Conservation (phyloP, 208 protist genomes). For the Leptomonas seymouri region DNA sequence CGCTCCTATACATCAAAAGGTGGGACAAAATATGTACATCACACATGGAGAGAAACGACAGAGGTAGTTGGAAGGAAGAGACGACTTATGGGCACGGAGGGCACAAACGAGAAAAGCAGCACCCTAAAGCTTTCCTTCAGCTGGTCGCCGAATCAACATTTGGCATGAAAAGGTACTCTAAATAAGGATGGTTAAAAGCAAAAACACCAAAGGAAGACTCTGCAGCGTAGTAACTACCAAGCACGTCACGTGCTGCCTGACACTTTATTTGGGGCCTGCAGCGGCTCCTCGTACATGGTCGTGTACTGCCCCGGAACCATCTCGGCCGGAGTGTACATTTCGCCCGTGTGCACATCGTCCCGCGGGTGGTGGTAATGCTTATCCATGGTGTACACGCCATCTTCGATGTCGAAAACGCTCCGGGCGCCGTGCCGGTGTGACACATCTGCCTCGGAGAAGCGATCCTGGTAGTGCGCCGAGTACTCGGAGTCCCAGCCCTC, state of each 20-base stretch:
- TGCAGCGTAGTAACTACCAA: neutral
- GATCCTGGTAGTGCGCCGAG: constrained; percentile 65
- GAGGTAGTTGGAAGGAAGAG: too few species aligned
- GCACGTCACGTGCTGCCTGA: constrained; percentile 17
- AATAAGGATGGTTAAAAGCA: too few species aligned
- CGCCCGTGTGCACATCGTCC: constrained; percentile 67
- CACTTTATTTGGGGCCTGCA: constrained; percentile 77
- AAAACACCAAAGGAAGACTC: neutral
- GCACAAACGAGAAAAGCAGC: too few species aligned
- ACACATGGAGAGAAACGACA: too few species aligned
- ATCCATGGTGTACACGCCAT: constrained; percentile 88
- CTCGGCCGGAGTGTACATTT: constrained; percentile 74
- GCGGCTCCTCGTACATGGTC: constrained; percentile 72
- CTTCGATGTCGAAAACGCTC: constrained; percentile 78
- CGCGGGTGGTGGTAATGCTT: constrained; percentile 83
- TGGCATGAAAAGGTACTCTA: too few species aligned
- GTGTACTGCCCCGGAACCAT: constrained; percentile 89
- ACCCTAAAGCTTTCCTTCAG: too few species aligned
- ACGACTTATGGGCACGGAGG: too few species aligned
- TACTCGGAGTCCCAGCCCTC: constrained; percentile 77
- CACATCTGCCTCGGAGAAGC: constrained; percentile 57
- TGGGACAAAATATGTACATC: too few species aligned
- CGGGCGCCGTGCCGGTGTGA: constrained; percentile 60
- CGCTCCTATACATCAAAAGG: too few species aligned
- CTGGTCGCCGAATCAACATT: too few species aligned